Percentiles rank a stretch among this genome's conserved stretches.
phyloP scores from a whole-genome alignment of 2,329 filamentous ascomycete genomes.

The Mycosphaerelloides madeirae region DNA sequence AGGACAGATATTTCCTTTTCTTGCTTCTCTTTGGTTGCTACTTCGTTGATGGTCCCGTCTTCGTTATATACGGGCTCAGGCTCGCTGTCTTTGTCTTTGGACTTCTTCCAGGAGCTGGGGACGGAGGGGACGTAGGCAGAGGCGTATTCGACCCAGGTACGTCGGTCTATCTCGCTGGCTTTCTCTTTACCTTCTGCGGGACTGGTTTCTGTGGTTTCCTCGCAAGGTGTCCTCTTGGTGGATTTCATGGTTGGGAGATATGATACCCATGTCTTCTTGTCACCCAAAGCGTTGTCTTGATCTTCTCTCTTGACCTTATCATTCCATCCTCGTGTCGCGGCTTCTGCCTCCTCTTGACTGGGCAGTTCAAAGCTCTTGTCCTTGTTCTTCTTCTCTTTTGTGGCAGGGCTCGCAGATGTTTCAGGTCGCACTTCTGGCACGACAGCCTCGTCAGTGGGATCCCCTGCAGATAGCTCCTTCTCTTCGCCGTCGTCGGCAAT shows the following conservation, averaged over 20 bases:
- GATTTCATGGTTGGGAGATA: slow-evolving; percentile 27
- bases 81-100: slow-evolving; percentile 31
- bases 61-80: slow-evolving; percentile 34
- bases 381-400: slow-evolving; percentile 28
- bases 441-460: slow-evolving; percentile 21
- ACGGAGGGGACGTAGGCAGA: slow-evolving; percentile 23
- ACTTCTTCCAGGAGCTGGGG: slow-evolving; percentile 21
- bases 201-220: neutral
- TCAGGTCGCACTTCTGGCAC: slow-evolving; percentile 27
- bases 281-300: slow-evolving; percentile 24
- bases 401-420: slow-evolving; percentile 6
- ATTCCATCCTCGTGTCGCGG: slow-evolving; percentile 26
- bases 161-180: slow-evolving; percentile 8
- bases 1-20: slow-evolving; percentile 70
- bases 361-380: slow-evolving; percentile 30
- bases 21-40: slow-evolving; percentile 48
- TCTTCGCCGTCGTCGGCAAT: slow-evolving; percentile 24
- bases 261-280: slow-evolving; percentile 34
- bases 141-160: slow-evolving; percentile 32
- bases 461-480: slow-evolving; percentile 21
- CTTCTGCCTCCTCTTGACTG: slow-evolving; percentile 34
- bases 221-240: slow-evolving; percentile 5
- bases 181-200: slow-evolving; percentile 1
- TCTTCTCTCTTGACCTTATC: slow-evolving; percentile 17
- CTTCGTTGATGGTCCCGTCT: slow-evolving; percentile 35